Conservation (phyloP, 2,329 filamentous ascomycete genomes). For the Pseudofabraea citricarpa region DNA sequence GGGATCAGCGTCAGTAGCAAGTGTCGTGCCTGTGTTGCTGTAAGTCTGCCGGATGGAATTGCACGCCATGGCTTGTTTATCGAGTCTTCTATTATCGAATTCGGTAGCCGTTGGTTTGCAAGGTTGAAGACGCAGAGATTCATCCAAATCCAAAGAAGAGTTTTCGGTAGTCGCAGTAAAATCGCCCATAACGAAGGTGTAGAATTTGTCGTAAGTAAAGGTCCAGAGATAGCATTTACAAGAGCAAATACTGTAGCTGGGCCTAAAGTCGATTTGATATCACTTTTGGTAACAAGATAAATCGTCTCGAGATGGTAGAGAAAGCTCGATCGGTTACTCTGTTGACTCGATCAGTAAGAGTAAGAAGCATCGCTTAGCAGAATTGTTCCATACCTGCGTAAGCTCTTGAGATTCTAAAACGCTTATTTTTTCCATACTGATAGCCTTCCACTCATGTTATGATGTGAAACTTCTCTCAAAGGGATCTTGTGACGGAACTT, state of each 20-base stretch:
- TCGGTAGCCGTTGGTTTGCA: constrained; percentile 24
- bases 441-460: too few species aligned
- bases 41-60: constrained; percentile 26
- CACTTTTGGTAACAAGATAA: constrained; percentile 11
- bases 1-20: constrained; percentile 1
- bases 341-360: too few species aligned
- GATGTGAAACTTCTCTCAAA: too few species aligned
- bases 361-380: too few species aligned
- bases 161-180: constrained; percentile 1
- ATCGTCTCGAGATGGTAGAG: constrained; percentile 9
- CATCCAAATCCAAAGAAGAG: constrained; percentile 17
- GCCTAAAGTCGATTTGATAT: constrained; percentile 10
- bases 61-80: constrained; percentile 31
- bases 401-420: not conserved
- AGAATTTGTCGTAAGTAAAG: constrained; percentile 5
- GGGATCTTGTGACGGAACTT: too few species aligned
- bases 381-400: not conserved
- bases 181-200: not conserved
- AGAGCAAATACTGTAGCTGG: constrained; percentile 10
- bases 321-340: not conserved
- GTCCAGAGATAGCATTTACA: constrained; percentile 3
- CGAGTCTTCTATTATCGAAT: constrained; percentile 25
- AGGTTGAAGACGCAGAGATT: constrained; percentile 27
- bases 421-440: not conserved
- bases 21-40: constrained; percentile 16